Base-by-base conservation (phyloP, 805 yeast species). In the Pichia deserticola region DNA sequence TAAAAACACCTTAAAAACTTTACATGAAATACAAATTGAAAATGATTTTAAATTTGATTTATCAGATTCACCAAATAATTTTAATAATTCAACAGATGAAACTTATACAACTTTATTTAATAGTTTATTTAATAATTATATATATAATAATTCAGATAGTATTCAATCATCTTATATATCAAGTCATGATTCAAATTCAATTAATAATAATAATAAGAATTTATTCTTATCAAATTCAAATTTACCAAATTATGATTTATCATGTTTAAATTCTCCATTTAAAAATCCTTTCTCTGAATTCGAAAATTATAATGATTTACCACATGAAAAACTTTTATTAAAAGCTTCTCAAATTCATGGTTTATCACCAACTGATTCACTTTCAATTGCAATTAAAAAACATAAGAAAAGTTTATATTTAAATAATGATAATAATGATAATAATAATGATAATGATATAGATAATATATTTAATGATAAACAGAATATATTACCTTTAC, bases 161-260 rank as follows among this genome's bases (percentile, higher is more conserved):
- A 8, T 20, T 5, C 40, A 38, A 30, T 40, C 44, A 7, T 48
- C 51, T 11, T 20, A 42, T 27, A 27, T 36, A 20, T 20, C 20
- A 20, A 20, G 3, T 20, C 3, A 20, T 20, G 20, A 20, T 20
- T 20, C 20, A 20, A 20, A 20, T 20, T 20, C 20, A 20, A 20
- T 20, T 2, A 20, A 2, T 20, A 20, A 20, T 20, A 20, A 20
- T 20, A 20, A 20, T 20, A 20, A 20, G 3, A 20, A 20, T 2
- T 20, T 20, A 20, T 20, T 20, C 20, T 20, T 20, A 20, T 20
- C 20, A 27, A 20, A 15, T 12, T 49, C 52, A 3, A 28, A 38
- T n/a, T 40, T 40, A 27, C 49, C 52, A 15, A 49, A 45, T 12
- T 49, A 35, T 27, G n/a, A 37, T 7, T 44, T 48, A 20, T 7